phyloP scores from a whole-genome alignment of 2,329 filamentous ascomycete genomes.

The Nannizzia gypsea region DNA sequence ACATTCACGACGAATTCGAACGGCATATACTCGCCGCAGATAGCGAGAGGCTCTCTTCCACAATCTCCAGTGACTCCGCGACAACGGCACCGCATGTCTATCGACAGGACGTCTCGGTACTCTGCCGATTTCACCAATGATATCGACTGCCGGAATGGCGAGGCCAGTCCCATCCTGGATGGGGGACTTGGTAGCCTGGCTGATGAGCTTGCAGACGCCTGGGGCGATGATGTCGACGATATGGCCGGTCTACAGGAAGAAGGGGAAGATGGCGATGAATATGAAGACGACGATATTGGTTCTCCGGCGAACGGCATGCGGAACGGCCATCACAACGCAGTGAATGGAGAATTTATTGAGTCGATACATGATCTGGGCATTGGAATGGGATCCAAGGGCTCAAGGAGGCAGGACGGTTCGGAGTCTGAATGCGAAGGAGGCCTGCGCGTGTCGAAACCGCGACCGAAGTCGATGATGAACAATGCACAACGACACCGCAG shows the following conservation, averaged over 20 bases:
- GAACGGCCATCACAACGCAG: slow-evolving; percentile 8
- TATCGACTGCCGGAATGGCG: not conserved
- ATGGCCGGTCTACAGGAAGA: slow-evolving; percentile 25
- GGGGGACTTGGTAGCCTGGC: slow-evolving; percentile 49
- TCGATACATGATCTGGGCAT: slow-evolving; percentile 20
- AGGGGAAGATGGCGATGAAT: slow-evolving; percentile 17
- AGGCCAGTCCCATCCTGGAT: not conserved
- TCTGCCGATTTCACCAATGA: slow-evolving; percentile 29
- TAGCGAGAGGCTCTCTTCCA: slow-evolving; percentile 27
- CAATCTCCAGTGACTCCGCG: slow-evolving; percentile 30
- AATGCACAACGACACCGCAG: slow-evolving; percentile 26
- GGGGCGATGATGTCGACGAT: slow-evolving; percentile 40
- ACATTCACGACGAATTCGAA: slow-evolving; percentile 20
- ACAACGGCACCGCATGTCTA: slow-evolving; percentile 25
- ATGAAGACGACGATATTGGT: slow-evolving; percentile 5
- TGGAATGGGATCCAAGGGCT: slow-evolving; percentile 1
- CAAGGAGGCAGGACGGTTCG: slow-evolving; percentile 2
- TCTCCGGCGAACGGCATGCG: slow-evolving; percentile 19
- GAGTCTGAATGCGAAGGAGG: slow-evolving; percentile 8
- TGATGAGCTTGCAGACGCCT: slow-evolving; percentile 52
- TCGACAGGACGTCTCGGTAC: slow-evolving; percentile 27
- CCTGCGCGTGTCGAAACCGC: slow-evolving; percentile 15
- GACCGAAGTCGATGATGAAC: slow-evolving; percentile 18
- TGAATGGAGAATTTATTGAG: slow-evolving; percentile 11
- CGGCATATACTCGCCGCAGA: slow-evolving; percentile 23